A percentile compares a stretch with the other conserved stretches of the same genome.
Evolutionary conservation across 306 rosid genomes (phyloP).

Genomic region (Pyrus communis): DNA sequence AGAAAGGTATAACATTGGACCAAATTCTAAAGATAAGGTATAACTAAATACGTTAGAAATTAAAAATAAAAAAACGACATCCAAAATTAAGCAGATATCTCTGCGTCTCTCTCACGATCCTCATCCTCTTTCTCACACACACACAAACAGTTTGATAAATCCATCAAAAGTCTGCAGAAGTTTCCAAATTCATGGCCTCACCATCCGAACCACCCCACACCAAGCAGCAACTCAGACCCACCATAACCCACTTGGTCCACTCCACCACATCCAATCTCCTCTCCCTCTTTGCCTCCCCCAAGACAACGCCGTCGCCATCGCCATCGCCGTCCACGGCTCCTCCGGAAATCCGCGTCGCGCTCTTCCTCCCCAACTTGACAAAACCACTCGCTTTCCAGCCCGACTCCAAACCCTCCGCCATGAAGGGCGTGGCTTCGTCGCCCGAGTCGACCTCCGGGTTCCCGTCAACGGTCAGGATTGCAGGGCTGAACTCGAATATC

Average conservation of each 20-base stretch:
- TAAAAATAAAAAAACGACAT: neutral
- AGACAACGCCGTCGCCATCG: conserved; percentile 18
- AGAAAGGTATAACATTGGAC: too few species aligned
- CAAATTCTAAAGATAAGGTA: too few species aligned
- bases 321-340: neutral
- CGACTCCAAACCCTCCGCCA: conserved; percentile 42
- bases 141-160: neutral
- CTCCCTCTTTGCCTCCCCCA: conserved; percentile 39
- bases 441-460: conserved; percentile 36
- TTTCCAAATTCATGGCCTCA: conserved; percentile 44
- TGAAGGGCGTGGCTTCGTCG: conserved; percentile 22
- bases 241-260: conserved; percentile 45
- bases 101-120: neutral
- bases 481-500: conserved; percentile 33
- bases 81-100: neutral
- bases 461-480: conserved; percentile 45
- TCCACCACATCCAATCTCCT: conserved; percentile 52
- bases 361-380: conserved; percentile 29
- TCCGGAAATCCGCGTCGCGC: conserved; percentile 40
- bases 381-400: conserved; percentile 28
- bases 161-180: neutral
- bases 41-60: too few species aligned
- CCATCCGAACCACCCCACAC: conserved; percentile 35
- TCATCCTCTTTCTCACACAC: neutral
- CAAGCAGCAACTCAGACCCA: conserved; percentile 21